Percentiles rank a stretch among this genome's conserved stretches.
These are phyloP conservation scores for Sordariomycetes sp. DNA, from an alignment of 2,329 filamentous ascomycete species.

Conservation along the genomic window DNA sequence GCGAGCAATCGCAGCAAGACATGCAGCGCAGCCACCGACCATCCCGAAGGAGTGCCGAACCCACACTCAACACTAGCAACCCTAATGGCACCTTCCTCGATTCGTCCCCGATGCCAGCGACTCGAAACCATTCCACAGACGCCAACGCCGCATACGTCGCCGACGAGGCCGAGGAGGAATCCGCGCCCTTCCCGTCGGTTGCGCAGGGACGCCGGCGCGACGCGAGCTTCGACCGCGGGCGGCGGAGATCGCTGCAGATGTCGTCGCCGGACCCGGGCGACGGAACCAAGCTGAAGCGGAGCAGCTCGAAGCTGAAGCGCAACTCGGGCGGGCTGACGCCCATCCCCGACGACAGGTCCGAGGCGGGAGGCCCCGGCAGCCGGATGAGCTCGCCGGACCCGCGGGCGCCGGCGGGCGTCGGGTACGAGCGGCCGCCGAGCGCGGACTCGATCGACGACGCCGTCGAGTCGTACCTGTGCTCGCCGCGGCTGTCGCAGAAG, in stretches of 20 bases:
- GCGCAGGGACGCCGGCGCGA: conserved; percentile 47
- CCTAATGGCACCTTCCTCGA: background rate
- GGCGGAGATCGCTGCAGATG: conserved; percentile 34
- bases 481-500: conserved; percentile 77
- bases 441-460: conserved; percentile 82
- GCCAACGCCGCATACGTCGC: conserved; percentile 8
- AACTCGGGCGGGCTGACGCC: conserved; percentile 38
- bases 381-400: conserved; percentile 6
- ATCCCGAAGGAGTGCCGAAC: background rate
- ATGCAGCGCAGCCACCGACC: background rate
- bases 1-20: conserved; percentile 17
- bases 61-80: background rate
- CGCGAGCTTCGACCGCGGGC: conserved; percentile 32
- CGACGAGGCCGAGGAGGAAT: conserved; percentile 38
- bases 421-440: conserved; percentile 65
- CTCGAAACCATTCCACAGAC: background rate
- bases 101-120: background rate
- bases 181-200: conserved; percentile 60
- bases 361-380: conserved; percentile 6
- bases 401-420: conserved; percentile 26
- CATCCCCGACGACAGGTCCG: conserved; percentile 23
- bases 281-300: conserved; percentile 36
- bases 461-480: conserved; percentile 74
- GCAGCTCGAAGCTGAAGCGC: conserved; percentile 47
- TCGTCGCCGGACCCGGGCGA: conserved; percentile 35